Evolutionary conservation across 306 rosid genomes (phyloP), one percentile per base, ranked within the genome.

Genomic region (Acacia crassicarpa): DNA sequence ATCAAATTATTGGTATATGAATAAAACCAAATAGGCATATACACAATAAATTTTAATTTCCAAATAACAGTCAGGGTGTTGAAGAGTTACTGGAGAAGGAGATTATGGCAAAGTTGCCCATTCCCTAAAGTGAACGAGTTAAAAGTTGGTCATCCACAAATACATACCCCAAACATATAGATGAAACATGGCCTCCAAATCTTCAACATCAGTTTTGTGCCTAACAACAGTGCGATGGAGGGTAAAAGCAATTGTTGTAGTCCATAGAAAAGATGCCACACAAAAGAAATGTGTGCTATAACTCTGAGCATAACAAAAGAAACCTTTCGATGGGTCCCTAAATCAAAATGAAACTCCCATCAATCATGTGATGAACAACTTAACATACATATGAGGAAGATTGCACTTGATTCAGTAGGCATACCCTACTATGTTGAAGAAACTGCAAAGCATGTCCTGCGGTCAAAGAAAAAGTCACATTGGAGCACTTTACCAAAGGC

Each of bases 361-460:
- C 61, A 74, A 67, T 74, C 83, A 85, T 43, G 43, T 11, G 56
- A 67, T 49, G 51, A 54, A 81, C 71, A 41, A 41, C 78, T 62
- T 81, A 88, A 85, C 56, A 73, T 33, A 45, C 30, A 23, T 35
- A 68, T 80, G 68, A 66, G 78, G 67, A 68, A 48, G 63, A 66
- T 27, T 49, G 75, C 27, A 40, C 76, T 83, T 23, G 76, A 73
- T 74, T 69, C 74, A 84, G 61, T 44, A 66, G 80, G 44, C 89
- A 53, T 88, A 96, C 99, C 98, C 98, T 79, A 96, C 83, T 85
- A 96, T 91, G 88, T 81, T 96, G 98, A 93, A 92, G 90, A 96
- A 92, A 95, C 99, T 92, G 93, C 97, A 96, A 68, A 96, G 91
- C 97, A 93, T 93, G 79, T 96, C 99, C 99, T 96, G 97, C 86